phyloP scores from a whole-genome alignment of 2,329 filamentous ascomycete genomes.

The Calonectria pseudoturangicola region DNA sequence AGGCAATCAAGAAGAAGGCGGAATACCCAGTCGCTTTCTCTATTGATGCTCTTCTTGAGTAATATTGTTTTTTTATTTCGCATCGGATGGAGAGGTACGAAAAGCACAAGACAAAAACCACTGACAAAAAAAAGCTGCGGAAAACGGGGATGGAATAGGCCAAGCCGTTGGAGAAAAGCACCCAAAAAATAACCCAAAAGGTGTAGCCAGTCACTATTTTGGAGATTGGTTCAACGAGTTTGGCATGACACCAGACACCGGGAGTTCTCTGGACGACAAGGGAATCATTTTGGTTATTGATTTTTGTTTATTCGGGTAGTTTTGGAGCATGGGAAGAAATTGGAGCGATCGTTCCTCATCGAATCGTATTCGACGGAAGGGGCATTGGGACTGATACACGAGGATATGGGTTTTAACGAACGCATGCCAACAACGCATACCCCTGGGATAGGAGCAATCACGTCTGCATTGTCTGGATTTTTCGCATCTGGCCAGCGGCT shows the following conservation, averaged over 20 bases:
- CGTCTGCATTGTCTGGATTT: slow-evolving; percentile 44
- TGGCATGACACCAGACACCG: slow-evolving; percentile 35
- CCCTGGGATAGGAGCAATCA: slow-evolving; percentile 42
- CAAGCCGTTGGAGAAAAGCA: slow-evolving; percentile 23
- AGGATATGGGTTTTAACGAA: slow-evolving; percentile 50
- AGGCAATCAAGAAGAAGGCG: slow-evolving; percentile 2
- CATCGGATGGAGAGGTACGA: slow-evolving; percentile 14
- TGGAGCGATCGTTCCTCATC: slow-evolving; percentile 47
- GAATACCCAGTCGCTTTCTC: slow-evolving; percentile 18
- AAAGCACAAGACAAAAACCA: slow-evolving; percentile 36
- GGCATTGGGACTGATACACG: slow-evolving; percentile 51
- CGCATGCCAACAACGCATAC: slow-evolving; percentile 47
- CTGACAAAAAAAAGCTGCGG: slow-evolving; percentile 23
- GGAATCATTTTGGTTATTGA: slow-evolving; percentile 23
- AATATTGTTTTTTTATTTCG: slow-evolving; percentile 12
- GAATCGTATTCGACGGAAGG: slow-evolving; percentile 50
- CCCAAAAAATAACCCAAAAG: slow-evolving; percentile 32
- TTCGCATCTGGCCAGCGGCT: slow-evolving; percentile 40
- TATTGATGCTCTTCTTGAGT: slow-evolving; percentile 10
- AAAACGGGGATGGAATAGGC: not conserved
- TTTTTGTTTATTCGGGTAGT: slow-evolving; percentile 27
- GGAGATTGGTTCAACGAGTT: slow-evolving; percentile 36
- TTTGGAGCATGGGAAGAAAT: slow-evolving; percentile 49
- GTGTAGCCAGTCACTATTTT: slow-evolving; percentile 29
- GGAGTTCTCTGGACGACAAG: slow-evolving; percentile 49